Evolutionary conservation across 2,329 filamentous ascomycete species (phyloP), one percentile per base, ranked within the genome.

Genomic region (Paraconiothyrium sp.): DNA sequence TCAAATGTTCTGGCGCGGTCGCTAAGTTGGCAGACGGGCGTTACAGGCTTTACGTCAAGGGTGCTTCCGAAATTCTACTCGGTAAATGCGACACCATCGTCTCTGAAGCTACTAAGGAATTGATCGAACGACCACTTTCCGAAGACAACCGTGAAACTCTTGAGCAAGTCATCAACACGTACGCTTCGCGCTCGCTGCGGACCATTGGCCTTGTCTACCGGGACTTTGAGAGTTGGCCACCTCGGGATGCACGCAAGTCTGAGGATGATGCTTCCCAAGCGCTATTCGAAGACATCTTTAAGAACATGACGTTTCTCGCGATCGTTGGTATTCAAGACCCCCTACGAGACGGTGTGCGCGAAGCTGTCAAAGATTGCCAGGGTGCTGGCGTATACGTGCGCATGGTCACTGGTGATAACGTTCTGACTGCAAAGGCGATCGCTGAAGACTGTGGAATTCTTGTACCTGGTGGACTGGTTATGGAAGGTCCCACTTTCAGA

Each of bases 331-430:
- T 94, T 64, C 92, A 94, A 74, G 92, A 94, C 76, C 92, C 92
- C 48, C 85, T 94, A 13, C 90, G 92, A 63, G 84, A 86, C 0
- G 91, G 91, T 63, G 92, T 94, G n/a, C 84, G 84, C 1, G 87
- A 92, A 55, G 91, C 92, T 11, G 91, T 94, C 32, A 83, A 82
- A 61, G 84, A 89, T 60, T 94, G 92, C 72, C 90, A 94, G 74
- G 84, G 86, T 59, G 92, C 92, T 4, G 92, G 92, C 62, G 91
- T 94, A 11, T 86, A 90, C 63, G 91, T 94, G 20, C 90, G 92
- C 72, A 94, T 94, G 92, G 92, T 94, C 2, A 94, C 92, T 4
- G 92, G 92, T 65, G 92, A 94, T 80, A 94, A 94, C 79, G 88
- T 90, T 67, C 81, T 92, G 61, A 94, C 92, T 8, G 92, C 92